These are phyloP conservation scores for Neopestalotiopsis sp. DNA, from an alignment of 2,329 filamentous ascomycete genomes.

Conservation along the genomic window DNA sequence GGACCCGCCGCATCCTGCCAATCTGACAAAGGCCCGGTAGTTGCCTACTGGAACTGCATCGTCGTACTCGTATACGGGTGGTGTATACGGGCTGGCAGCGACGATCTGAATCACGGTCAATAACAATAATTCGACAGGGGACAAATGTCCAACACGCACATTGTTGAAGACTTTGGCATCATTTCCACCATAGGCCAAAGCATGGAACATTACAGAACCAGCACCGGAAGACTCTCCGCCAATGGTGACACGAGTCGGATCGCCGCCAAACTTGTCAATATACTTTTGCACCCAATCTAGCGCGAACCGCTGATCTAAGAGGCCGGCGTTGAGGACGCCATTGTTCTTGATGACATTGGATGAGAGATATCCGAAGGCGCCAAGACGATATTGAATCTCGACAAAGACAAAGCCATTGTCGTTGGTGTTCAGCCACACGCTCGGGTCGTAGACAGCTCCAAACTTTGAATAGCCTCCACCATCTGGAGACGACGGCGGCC, in stretches of 20 bases:
- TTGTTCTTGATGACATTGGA: neutral
- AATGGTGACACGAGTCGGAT: constrained; percentile 57
- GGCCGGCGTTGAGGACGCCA: constrained; percentile 6
- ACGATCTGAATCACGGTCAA: neutral
- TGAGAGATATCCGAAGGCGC: constrained; percentile 7
- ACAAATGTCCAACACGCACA: constrained; percentile 51
- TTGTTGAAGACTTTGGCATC: constrained; percentile 53
- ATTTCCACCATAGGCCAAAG: constrained; percentile 52
- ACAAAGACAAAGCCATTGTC: constrained; percentile 47
- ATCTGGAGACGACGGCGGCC: constrained; percentile 30
- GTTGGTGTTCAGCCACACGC: constrained; percentile 42
- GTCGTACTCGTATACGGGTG: constrained; percentile 34
- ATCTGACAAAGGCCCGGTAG: constrained; percentile 38
- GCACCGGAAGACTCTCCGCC: constrained; percentile 61
- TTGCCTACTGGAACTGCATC: constrained; percentile 35
- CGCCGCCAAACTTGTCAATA: constrained; percentile 58
- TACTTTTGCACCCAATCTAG: constrained; percentile 59
- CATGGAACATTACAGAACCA: constrained; percentile 52
- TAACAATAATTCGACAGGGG: constrained; percentile 31
- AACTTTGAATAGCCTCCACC: constrained; percentile 50
- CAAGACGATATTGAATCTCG: constrained; percentile 44
- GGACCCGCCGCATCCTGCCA: neutral
- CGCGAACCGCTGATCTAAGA: constrained; percentile 42
- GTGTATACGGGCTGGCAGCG: neutral
- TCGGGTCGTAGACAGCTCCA: constrained; percentile 27